Evolutionary conservation across 2,329 filamentous ascomycete genomes (phyloP).

Genomic region (Aspergillus tubingensis): DNA sequence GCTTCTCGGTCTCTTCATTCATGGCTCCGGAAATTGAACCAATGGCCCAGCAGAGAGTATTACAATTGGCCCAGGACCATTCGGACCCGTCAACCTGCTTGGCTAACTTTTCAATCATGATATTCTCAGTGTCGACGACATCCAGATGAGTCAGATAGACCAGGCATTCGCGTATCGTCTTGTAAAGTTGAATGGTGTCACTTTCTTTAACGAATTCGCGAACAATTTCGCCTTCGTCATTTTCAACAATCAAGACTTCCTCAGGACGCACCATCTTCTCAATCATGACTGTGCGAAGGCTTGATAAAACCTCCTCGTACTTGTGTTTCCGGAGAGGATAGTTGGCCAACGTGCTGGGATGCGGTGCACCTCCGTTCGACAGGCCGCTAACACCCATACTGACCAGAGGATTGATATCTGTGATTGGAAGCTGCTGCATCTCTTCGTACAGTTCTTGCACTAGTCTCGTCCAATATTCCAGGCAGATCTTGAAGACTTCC

Average conservation of each 20-base stretch:
- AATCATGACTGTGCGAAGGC: conserved; percentile 96
- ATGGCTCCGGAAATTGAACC: conserved; percentile 97
- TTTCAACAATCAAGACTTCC: conserved; percentile 98
- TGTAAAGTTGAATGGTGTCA: conserved; percentile 98
- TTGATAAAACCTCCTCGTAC: conserved; percentile 90
- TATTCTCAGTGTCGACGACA: conserved; percentile 94
- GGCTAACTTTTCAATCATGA: conserved; percentile 98
- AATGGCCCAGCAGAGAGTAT: conserved; percentile 98
- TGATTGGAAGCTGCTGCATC: conserved; percentile 94
- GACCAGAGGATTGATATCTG: conserved; percentile 86
- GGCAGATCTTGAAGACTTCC: conserved; percentile 98
- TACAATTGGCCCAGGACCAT: conserved; percentile 99
- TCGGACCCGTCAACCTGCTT: conserved; percentile 93
- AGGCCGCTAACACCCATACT: conserved; percentile 71
- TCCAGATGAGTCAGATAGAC: conserved; percentile 97
- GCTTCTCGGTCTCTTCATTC: conserved; percentile 99
- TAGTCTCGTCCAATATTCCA: conserved; percentile 99
- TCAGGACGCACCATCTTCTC: conserved; percentile 99
- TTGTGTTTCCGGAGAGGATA: conserved; percentile 97
- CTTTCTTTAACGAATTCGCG: conserved; percentile 99
- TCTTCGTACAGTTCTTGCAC: conserved; percentile 98
- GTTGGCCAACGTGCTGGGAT: conserved; percentile 80
- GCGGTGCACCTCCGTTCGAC: conserved; percentile 78
- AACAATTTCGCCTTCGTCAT: conserved; percentile 98
- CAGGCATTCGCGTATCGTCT: conserved; percentile 94